Conservation (phyloP, 1,284 basidiomycete species). For the Cryptococcus sp. region DNA sequence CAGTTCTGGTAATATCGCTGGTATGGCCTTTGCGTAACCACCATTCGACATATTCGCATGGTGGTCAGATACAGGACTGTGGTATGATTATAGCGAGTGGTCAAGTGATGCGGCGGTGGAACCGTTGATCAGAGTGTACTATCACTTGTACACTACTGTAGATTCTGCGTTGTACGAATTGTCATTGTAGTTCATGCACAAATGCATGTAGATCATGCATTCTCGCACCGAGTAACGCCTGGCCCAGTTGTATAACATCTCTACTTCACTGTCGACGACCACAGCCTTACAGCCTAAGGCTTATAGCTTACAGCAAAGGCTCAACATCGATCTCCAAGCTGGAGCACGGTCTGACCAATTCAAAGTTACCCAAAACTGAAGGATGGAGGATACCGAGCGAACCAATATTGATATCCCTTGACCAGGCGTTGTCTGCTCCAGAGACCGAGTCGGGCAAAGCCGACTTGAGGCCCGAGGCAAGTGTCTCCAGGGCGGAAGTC, state of each 20-base stretch:
- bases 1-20: too few relatives aligned
- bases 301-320: slow-evolving; percentile 71
- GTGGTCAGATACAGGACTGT: too few relatives aligned
- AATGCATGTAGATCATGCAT: too few relatives aligned
- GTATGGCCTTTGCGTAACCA: too few relatives aligned
- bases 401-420: slow-evolving; percentile 72
- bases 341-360: slow-evolving; percentile 93
- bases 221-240: too few relatives aligned
- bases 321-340: slow-evolving; percentile 91
- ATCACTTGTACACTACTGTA: too few relatives aligned
- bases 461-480: slow-evolving; percentile 51
- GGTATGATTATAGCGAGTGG: too few relatives aligned
- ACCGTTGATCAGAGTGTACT: too few relatives aligned
- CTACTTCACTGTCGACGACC: neutral
- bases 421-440: slow-evolving; percentile 12
- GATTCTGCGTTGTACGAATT: too few relatives aligned
- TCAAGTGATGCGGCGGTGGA: too few relatives aligned
- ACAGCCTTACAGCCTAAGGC: neutral
- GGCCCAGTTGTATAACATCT: neutral
- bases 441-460: slow-evolving; percentile 41
- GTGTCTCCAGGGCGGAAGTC: slow-evolving; percentile 45
- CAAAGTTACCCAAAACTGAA: slow-evolving; percentile 84
- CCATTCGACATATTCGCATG: too few relatives aligned
- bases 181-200: too few relatives aligned
- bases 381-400: slow-evolving; percentile 88